A percentile compares a stretch with the other conserved stretches of the same genome.
These are phyloP conservation scores for Lactifluus subvellereus DNA, from an alignment of 768 basidiomycete species.

Conservation along the genomic window DNA sequence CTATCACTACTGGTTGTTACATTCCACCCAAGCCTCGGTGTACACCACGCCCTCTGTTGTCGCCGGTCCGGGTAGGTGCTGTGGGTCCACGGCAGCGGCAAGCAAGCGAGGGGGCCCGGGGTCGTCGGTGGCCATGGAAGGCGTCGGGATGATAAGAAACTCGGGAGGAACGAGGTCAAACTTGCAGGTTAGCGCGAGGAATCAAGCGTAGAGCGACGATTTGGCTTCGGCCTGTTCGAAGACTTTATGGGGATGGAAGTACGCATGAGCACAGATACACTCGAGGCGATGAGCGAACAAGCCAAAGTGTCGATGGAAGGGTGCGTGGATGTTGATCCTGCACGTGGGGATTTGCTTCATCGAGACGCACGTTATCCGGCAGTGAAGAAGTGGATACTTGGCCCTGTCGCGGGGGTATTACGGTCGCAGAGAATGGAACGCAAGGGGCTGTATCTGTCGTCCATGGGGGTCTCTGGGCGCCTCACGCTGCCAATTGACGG, in stretches of 20 bases:
- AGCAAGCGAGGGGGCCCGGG: no score
- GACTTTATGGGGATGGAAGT: constrained; percentile 66
- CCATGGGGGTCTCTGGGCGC: no score
- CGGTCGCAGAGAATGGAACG: no score
- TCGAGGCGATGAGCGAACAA: constrained; percentile 90
- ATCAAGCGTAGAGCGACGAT: constrained; percentile 83
- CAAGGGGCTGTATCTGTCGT: no score
- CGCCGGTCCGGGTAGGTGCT: no score
- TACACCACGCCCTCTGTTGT: constrained; percentile 20
- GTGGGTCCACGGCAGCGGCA: no score
- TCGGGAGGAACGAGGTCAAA: constrained; percentile 79
- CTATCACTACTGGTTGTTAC: no score
- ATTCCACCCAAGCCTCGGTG: constrained; percentile 11
- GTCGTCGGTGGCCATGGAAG: no score
- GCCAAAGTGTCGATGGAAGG: constrained; percentile 83
- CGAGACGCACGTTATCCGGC: no score
- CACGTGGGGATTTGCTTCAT: neutral
- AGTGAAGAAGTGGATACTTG: no score
- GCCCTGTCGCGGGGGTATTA: no score
- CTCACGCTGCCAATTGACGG: no score
- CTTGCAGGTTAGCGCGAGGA: constrained; percentile 72
- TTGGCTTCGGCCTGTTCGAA: constrained; percentile 90
- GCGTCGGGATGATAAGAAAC: constrained; percentile 72
- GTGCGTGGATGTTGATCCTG: constrained; percentile 74
- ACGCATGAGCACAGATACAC: constrained; percentile 57